A percentile compares a stretch with the other conserved stretches of the same genome.
These are phyloP conservation scores for Panellus pusillus DNA, from an alignment of 768 basidiomycete species.

Conservation along the genomic window DNA sequence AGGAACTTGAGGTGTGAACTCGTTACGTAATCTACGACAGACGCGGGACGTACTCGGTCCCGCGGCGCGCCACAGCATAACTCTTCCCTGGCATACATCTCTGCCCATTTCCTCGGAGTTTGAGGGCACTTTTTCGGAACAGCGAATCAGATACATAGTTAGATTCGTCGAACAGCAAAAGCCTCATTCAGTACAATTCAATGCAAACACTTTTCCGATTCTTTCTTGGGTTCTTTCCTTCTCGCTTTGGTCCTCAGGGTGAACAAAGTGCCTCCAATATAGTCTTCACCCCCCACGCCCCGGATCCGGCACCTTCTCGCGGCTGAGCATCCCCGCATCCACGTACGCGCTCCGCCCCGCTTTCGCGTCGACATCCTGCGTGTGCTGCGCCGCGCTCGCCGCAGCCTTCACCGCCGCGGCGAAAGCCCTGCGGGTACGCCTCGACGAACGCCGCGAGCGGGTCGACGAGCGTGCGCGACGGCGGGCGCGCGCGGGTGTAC, in stretches of 20 bases:
- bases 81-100: too few species aligned
- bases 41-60: too few species aligned
- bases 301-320: slow-evolving; percentile 73
- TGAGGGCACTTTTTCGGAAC: too few species aligned
- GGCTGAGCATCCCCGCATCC: slow-evolving; percentile 61
- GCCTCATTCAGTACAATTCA: too few species aligned
- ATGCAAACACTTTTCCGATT: too few species aligned
- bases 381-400: slow-evolving; percentile 66
- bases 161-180: too few species aligned
- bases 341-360: slow-evolving; percentile 90
- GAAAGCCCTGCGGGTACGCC: slow-evolving; percentile 42
- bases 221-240: neutral
- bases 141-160: too few species aligned
- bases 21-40: too few species aligned
- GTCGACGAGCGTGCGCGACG: slow-evolving; percentile 91
- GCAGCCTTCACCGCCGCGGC: slow-evolving; percentile 59
- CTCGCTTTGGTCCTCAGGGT: too few species aligned
- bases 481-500: slow-evolving; percentile 87
- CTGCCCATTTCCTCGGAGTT: too few species aligned
- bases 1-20: too few species aligned
- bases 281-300: slow-evolving; percentile 86
- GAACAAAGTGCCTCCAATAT: slow-evolving; percentile 67
- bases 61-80: too few species aligned
- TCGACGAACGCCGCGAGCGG: slow-evolving; percentile 79
- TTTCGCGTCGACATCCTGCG: slow-evolving; percentile 76